Conservation (phyloP, 2,329 filamentous ascomycete genomes). For the Fusarium sp. region DNA sequence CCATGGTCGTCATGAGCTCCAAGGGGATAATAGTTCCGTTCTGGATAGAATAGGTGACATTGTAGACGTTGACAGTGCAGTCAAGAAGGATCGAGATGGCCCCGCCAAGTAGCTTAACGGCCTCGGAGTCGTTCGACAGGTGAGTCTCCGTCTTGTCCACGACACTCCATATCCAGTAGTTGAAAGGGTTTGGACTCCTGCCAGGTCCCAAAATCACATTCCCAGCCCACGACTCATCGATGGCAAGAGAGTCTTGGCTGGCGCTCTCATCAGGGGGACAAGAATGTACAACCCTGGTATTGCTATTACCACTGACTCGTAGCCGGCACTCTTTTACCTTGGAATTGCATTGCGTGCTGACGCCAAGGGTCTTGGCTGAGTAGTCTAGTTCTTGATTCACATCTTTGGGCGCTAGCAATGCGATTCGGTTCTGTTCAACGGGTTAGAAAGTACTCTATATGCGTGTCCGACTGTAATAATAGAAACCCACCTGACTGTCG, state of each 20-base stretch:
- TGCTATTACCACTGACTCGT: not conserved
- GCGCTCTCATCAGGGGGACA: not conserved
- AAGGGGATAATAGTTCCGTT: not conserved
- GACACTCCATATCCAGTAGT: not conserved
- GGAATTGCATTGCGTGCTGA: not conserved
- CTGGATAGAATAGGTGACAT: not conserved
- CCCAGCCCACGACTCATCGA: not conserved
- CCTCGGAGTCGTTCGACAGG: not conserved
- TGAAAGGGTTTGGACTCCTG: not conserved
- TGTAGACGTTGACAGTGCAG: not conserved
- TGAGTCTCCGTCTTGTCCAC: not conserved
- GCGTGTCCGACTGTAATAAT: too few species aligned
- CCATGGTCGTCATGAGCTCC: not conserved
- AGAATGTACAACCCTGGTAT: not conserved
- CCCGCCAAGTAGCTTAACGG: not conserved
- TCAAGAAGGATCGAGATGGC: not conserved
- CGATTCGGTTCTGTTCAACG: not conserved
- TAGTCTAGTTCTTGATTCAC: not conserved
- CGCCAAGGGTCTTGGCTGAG: not conserved
- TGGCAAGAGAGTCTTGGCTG: not conserved
- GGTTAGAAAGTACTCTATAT: not conserved
- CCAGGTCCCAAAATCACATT: not conserved
- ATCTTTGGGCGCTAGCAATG: not conserved
- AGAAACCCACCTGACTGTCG: not conserved
- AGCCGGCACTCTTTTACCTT: not conserved